Evolutionary conservation across 2,329 filamentous ascomycete genomes (phyloP), one percentile per base, ranked within the genome.

Genomic region (Seiridium cupressi): DNA sequence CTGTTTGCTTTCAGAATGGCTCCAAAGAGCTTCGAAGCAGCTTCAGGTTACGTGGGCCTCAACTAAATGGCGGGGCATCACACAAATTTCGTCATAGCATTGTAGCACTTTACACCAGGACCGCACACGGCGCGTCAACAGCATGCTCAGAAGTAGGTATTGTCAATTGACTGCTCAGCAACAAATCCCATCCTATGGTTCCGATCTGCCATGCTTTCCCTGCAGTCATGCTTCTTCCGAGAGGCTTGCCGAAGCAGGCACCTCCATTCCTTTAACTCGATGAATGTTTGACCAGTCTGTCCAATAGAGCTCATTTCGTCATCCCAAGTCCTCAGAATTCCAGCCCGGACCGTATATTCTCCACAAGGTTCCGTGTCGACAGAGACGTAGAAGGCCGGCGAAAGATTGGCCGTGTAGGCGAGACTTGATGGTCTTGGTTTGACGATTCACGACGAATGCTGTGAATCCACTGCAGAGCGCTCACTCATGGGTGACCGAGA

Each of bases 401-500:
- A 46, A 32, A 32, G 42, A 48, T 57, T 10, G 36, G n/a, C 51
- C 34, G 9, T 32, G 11, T 38, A 13, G 54, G 44, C 32, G 31
- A 26, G 18, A 13, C 44, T n/a, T 42, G 26, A 32, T 55, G 53
- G 38, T 55, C 8, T 53, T 57, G 54, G 49, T 53, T 26, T 36
- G 11, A 36, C 32, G 46, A 9, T 44, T 54, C 36, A 59, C 59
- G 44, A 56, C 44, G 51, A 34, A 55, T 61, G 56, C 51, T 47
- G 56, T 44, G 51, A 51, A 34, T 51, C 34, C 36, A 46, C 44
- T 58, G 51, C 51, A 36, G 51, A 31, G 47, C 44, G 56, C 51
- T 59, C 57, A 58, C 46, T 56, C 38, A 51, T 44, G 54, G 47
- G 53, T 36, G 63, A 70, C 66, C 68, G 72, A 70, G 72, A 74